Evolutionary conservation across 106 monocot genomes (phyloP).

Genomic region (Acorus gramineus): DNA sequence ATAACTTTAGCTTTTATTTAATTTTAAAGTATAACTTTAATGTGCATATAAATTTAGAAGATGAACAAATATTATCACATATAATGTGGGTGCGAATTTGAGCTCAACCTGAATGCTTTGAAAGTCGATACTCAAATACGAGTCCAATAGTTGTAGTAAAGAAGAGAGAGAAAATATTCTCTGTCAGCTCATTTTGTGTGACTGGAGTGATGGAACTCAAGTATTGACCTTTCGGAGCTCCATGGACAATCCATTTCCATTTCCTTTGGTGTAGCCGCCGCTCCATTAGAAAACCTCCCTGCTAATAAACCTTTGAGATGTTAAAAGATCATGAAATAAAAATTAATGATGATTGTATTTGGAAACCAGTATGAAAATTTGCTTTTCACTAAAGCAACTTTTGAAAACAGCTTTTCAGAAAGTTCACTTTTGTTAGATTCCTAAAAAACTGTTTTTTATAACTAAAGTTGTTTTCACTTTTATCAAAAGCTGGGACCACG

Average conservation of each 20-base stretch:
- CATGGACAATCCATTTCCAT: constrained; percentile 81
- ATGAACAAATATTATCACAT: too few species aligned
- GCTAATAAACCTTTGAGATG: constrained; percentile 12
- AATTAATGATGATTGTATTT: neutral
- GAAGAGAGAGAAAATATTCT: constrained; percentile 35
- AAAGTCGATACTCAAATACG: constrained; percentile 70
- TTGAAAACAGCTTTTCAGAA: too few species aligned
- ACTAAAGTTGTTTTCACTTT: too few species aligned
- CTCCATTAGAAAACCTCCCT: constrained; percentile 79
- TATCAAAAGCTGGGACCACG: too few species aligned
- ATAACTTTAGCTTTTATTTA: too few species aligned
- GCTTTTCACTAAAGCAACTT: too few species aligned
- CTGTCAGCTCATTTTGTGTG: constrained; percentile 33
- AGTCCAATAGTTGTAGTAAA: constrained; percentile 49
- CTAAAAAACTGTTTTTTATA: too few species aligned
- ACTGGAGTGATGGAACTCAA: constrained; percentile 57
- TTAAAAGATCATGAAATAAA: neutral
- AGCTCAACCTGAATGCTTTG: constrained; percentile 46
- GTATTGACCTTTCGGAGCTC: constrained; percentile 42
- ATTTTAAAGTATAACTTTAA: too few species aligned
- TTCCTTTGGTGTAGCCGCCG: constrained; percentile 76
- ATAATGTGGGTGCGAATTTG: neutral
- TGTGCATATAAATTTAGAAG: too few species aligned
- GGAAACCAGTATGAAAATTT: too few species aligned
- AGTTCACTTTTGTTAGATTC: too few species aligned